Conservation (phyloP, 805 yeast species). For the Blastobotrys chiropterorum region DNA sequence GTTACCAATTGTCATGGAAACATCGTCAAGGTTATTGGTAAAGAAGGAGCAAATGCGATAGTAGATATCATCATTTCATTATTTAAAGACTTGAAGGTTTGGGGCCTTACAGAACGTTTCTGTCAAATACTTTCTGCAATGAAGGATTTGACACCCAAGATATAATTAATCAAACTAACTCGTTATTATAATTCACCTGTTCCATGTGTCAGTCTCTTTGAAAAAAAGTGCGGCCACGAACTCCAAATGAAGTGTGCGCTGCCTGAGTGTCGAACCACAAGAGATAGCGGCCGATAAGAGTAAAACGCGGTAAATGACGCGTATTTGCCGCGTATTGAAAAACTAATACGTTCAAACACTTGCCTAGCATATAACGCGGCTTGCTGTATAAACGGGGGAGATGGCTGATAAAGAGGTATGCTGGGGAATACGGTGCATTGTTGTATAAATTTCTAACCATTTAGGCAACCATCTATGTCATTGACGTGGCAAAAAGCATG, state of each 20-base stretch:
- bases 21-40: slow-evolving; percentile 11
- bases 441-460: not conserved
- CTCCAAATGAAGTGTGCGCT: too few relatives aligned
- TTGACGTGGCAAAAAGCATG: slow-evolving; percentile 42
- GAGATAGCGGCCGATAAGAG: too few relatives aligned
- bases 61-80: slow-evolving; percentile 10
- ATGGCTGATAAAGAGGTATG: slow-evolving; percentile 25
- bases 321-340: too few relatives aligned
- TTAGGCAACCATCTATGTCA: slow-evolving; percentile 40
- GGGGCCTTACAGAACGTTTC: slow-evolving; percentile 22
- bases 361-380: too few relatives aligned
- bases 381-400: too few relatives aligned
- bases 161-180: not conserved
- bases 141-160: not conserved
- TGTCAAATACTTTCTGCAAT: slow-evolving; percentile 7
- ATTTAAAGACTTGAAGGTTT: slow-evolving; percentile 8
- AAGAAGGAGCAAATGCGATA: slow-evolving; percentile 11
- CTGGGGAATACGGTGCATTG: too few relatives aligned
- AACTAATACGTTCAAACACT: too few relatives aligned
- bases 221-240: too few relatives aligned
- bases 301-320: too few relatives aligned
- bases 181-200: not conserved
- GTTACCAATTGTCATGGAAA: slow-evolving; percentile 10
- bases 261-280: too few relatives aligned
- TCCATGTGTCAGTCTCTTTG: too few relatives aligned